These are phyloP conservation scores for Kwoniella pini DNA, from an alignment of 768 basidiomycete genomes.

Conservation along the genomic window DNA sequence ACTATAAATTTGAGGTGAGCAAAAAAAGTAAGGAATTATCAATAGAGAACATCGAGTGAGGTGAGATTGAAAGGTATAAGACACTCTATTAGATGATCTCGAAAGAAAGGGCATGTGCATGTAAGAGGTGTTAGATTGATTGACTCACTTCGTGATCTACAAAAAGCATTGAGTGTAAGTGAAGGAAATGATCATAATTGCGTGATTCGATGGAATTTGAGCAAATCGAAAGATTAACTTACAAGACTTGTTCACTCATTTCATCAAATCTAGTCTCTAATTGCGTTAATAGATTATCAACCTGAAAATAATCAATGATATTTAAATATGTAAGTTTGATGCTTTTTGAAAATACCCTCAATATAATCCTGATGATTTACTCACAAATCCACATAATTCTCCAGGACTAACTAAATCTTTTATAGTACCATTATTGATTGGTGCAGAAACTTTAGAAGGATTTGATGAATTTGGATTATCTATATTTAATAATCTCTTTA, in stretches of 20 bases:
- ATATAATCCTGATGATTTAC: slow-evolving; percentile 54
- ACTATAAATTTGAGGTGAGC: no score
- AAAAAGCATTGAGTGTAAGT: no score
- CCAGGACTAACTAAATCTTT: slow-evolving; percentile 69
- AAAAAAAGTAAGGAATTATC: no score
- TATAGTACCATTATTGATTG: slow-evolving; percentile 1
- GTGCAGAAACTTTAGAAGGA: not conserved
- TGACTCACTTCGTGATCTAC: no score
- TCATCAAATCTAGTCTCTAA: slow-evolving; percentile 89
- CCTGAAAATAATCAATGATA: slow-evolving; percentile 58
- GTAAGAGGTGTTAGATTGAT: no score
- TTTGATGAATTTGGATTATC: slow-evolving; percentile 19
- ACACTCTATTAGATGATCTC: no score
- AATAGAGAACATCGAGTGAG: no score
- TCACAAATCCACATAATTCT: slow-evolving; percentile 89
- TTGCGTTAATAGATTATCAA: slow-evolving; percentile 82
- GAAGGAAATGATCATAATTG: no score
- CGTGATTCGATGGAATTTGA: not conserved
- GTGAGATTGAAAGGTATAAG: no score
- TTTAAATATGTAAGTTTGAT: not conserved
- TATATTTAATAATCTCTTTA: slow-evolving; percentile 37
- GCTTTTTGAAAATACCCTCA: not conserved
- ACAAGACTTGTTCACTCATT: slow-evolving; percentile 84
- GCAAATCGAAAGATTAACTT: slow-evolving; percentile 14
- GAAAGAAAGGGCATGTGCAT: no score